Conservation (phyloP, 225 moss, liverwort and hornwort genomes). For the Anthoceros angustus region DNA sequence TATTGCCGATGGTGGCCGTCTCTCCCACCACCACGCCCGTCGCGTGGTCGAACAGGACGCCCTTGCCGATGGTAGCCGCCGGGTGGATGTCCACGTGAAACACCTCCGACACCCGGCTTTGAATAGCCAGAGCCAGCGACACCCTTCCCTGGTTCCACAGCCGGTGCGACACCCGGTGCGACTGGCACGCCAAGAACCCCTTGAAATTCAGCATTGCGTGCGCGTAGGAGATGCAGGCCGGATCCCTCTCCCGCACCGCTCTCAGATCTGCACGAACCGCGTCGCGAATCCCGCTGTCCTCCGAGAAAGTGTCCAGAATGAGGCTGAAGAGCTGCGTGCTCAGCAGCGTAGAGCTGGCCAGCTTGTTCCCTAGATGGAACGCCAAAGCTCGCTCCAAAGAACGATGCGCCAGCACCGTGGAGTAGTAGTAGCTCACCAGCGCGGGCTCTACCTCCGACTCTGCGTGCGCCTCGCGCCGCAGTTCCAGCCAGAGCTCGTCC, state of each 20-base stretch:
- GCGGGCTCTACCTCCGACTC: constrained; percentile 39
- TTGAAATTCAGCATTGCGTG: constrained; percentile 51
- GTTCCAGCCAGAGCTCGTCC: constrained; percentile 34
- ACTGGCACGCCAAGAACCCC: constrained; percentile 41
- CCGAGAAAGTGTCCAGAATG: constrained; percentile 45
- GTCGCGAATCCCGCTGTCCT: constrained; percentile 31
- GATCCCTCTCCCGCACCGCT: constrained; percentile 46
- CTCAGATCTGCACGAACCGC: constrained; percentile 36
- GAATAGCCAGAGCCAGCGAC: constrained; percentile 35
- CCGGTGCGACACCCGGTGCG: constrained; percentile 39
- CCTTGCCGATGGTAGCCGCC: constrained; percentile 40
- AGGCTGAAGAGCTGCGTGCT: constrained; percentile 50
- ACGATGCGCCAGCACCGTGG: constrained; percentile 44
- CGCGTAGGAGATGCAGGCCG: constrained; percentile 33
- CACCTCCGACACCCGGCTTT: constrained; percentile 45
- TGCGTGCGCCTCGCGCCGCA: constrained; percentile 41
- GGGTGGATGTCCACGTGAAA: constrained; percentile 55
- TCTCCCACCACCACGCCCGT: constrained; percentile 52
- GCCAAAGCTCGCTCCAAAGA: constrained; percentile 44
- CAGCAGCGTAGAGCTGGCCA: constrained; percentile 36
- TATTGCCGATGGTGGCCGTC: constrained; percentile 39
- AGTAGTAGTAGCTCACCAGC: constrained; percentile 43
- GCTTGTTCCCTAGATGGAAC: constrained; percentile 61
- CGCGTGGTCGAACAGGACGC: constrained; percentile 46
- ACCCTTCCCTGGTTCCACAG: constrained; percentile 43